Base-by-base conservation (phyloP, 2,329 filamentous ascomycete genomes). In the Hypoxylon sp. region DNA sequence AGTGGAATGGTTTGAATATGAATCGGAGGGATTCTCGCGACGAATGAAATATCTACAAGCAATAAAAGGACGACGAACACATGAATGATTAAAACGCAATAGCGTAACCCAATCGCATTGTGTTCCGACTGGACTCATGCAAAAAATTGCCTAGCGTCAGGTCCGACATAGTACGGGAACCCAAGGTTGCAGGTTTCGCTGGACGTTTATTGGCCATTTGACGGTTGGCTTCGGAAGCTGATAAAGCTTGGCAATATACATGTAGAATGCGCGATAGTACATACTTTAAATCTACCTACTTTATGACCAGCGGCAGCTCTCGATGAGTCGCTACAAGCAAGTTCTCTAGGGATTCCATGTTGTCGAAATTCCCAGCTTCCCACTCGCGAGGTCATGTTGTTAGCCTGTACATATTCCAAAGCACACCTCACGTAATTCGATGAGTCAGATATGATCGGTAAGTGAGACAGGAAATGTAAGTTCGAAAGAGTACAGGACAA, bases 121-220 rank as follows among this genome's bases (percentile, higher is more conserved):
- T 44, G 17, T 44, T 56, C 44, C 46, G 58, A 42, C 37, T 22
- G 40, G 53, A 31, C 33, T 22, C 17, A 20, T 44, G 17, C 4
- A 44, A 54, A 49, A 59, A 63, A 31, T 50, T n/a, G 59, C 49
- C 20, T 63, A 67, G 59, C 64, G 59, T 40, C 59, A 67, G 64
- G 64, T 44, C 7, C 46, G 31, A 56, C 31, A 57, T 50, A 51
- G 17, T 42, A 33, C 17, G 3, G 58, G 25, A 25, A 33, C 13
- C 6, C 5, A 22, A 42, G 37, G 51, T 63, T 50, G 53, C 27
- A 49, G 33, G n/a, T n/a, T 5, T 37, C 11, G 48, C 40, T 25
- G 14, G 27, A 37, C 25, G 50, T 25, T 49, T 6, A 63, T 50
- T 63, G 51, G 60, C 22, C 60, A 55, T 11, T 17, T 20, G 17